These are phyloP conservation scores for Panellus pusillus DNA, from an alignment of 768 basidiomycete genomes.

Conservation along the genomic window DNA sequence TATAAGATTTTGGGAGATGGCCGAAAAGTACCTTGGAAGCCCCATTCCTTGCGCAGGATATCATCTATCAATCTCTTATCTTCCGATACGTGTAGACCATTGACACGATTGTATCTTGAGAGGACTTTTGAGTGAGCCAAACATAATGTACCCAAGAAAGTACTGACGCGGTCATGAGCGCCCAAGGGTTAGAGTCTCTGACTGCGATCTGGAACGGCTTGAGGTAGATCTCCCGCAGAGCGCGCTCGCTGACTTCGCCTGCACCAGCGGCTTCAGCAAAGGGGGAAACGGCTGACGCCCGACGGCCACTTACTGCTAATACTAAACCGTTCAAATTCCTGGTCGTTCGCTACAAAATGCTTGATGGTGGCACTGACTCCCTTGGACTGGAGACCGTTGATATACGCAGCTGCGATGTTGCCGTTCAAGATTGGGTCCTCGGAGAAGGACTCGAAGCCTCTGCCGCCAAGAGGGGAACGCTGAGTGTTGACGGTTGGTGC, in stretches of 20 bases:
- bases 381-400: constrained; percentile 59
- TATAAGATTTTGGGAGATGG: background rate
- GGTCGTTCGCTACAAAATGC: constrained; percentile 64
- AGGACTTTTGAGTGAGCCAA: background rate
- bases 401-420: constrained; percentile 57
- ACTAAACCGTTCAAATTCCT: constrained; percentile 56
- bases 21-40: constrained; percentile 42
- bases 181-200: constrained; percentile 54
- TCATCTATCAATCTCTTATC: constrained; percentile 47
- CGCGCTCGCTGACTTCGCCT: constrained; percentile 56
- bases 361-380: constrained; percentile 65
- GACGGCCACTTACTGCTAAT: constrained; percentile 39
- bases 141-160: background rate
- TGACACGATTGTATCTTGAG: constrained; percentile 57
- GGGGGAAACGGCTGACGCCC: no score
- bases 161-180: constrained; percentile 57
- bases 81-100: constrained; percentile 62
- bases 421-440: constrained; percentile 62
- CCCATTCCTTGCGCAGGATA: constrained; percentile 64
- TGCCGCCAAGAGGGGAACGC: constrained; percentile 55
- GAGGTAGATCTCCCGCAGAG: constrained; percentile 65
- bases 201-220: constrained; percentile 63
- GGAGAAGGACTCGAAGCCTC: constrained; percentile 63
- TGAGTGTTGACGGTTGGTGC: constrained; percentile 68
- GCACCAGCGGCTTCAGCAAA: background rate